Base-by-base conservation (phyloP, 495 filamentous ascomycete genomes). In the Thozetella sp. region DNA sequence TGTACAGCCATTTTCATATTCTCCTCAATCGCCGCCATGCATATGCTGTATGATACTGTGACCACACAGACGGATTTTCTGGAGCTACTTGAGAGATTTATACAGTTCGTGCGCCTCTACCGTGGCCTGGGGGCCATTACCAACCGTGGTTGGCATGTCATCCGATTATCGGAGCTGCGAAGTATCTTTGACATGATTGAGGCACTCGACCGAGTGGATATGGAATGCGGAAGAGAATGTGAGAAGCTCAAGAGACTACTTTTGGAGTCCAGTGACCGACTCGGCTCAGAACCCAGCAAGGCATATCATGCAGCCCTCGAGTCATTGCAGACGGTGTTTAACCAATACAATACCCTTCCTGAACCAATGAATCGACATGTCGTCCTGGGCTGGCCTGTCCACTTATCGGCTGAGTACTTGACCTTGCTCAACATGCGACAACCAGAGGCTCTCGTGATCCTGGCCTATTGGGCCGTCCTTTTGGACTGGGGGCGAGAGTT, bases 381-480 rank as follows among this genome's bases (percentile, higher is more conserved):
- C n/a, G 43, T 48, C 9, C 9, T 19, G 43, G 43, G 11, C 3
- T 48, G 43, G 43, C 43, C 43, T 34, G 13, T 23, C n/a, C 15
- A 34, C 30, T 23, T 79, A 1, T 34, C 67, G 0, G 15, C 63
- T 0, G 75, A 72, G 4, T 82, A 72, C 55, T 68, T 73, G 10
- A 63, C 73, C 10, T 37, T 74, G 1, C 57, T 82, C 1, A 62
- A 58, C 25, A n/a, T 64, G 52, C 56, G 74, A 20, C 63, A 64
- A 51, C 73, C 79, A 0, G 75, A 77, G 58, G 75, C 79, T 0
- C 60, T 82, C 46, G 61, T 80, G 3, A 73, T 82, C 4, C 60
- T 80, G 23, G 77, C 75, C 12, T 68, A 77, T 63, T 79, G 69
- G 55, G 72, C 67, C 1, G 63, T 76, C 2, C 17, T 79, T 3